A percentile compares a stretch with the other conserved stretches of the same genome.
phyloP scores from a whole-genome alignment of 345 rosid species.

The Bruguiera gymnorhiza region DNA sequence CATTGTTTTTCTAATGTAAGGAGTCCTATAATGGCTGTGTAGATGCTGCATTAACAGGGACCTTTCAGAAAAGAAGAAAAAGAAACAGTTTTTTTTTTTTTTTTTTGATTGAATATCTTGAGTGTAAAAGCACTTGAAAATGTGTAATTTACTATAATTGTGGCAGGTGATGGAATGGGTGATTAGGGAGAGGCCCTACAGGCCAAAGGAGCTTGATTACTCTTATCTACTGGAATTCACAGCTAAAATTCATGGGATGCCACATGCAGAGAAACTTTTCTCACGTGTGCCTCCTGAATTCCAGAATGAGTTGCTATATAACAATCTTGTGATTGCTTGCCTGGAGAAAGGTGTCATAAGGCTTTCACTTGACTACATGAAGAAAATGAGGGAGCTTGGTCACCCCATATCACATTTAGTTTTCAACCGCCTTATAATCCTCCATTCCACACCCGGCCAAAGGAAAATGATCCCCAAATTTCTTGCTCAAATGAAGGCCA shows the following conservation, averaged over 20 bases:
- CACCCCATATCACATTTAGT: constrained; percentile 64
- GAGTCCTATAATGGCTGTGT: no score
- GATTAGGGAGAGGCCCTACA: constrained; percentile 83
- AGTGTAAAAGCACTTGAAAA: neutral
- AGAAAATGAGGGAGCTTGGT: constrained; percentile 88
- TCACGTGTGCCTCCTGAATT: constrained; percentile 64
- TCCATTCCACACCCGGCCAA: constrained; percentile 61
- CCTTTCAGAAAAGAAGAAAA: neutral
- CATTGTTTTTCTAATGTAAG: no score
- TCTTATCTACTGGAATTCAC: constrained; percentile 84
- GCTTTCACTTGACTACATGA: constrained; percentile 82
- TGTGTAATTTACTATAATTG: neutral
- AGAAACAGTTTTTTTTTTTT: neutral
- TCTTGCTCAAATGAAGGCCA: constrained; percentile 80
- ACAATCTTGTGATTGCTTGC: constrained; percentile 82
- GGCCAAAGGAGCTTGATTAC: constrained; percentile 77
- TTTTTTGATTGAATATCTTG: neutral
- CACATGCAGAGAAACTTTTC: constrained; percentile 74
- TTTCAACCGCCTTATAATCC: constrained; percentile 77
- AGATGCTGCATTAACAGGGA: no score
- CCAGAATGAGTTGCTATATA: constrained; percentile 81
- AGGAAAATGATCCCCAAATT: constrained; percentile 72
- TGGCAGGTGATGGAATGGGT: constrained; percentile 93
- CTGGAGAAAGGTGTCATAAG: constrained; percentile 67
- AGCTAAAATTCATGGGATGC: constrained; percentile 63